Base-by-base conservation (phyloP, 2,329 filamentous ascomycete species). In the Hypoxylon sp. region DNA sequence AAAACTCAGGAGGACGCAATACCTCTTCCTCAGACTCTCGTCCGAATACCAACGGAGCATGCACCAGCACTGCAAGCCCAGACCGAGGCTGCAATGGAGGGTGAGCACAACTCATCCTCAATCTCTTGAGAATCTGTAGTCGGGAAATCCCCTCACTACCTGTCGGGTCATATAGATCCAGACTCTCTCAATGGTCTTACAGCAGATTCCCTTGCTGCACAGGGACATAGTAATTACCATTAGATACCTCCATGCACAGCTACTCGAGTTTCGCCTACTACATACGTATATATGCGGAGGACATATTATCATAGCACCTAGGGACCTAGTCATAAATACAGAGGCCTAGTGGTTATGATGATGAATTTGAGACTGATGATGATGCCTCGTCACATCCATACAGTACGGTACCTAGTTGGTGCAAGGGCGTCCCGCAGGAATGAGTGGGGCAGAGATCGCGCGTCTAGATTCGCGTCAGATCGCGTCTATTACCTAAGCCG, bases 1-100 rank as follows among this genome's bases (percentile, higher is more conserved):
- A 47, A 48, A 8, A 75, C 79, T 2, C 79, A 83, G 37, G 79
- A 81, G 70, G 79, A 84, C 57, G 73, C 81, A 60, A 75, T 85
- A n/a, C 81, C 87, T 44, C 83, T 96, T 44, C 93, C 93, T 1
- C 92, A 95, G 77, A 95, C 93, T 17, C 85, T 97, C 14, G 93
- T 97, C 37, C 89, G 93, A 70, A 95, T 96, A 73, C 93, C 93
- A 0, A 94, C 92, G 14, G 91, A 95, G 73, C 92, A 94, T 80
- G 89, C 89, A 11, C 88, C 89, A 26, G 82, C 87, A 24, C 78
- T 91, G 5, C 88, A 91, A 71, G 88, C 87, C 19, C 87, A 89
- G 53, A 84, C 87, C 13, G 87, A 89, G 42, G 85, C 81, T 3
- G 83, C 81, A 3, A 80, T 84, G 63, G 85, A 84, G 37, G 81